Evolutionary conservation across 2,329 filamentous ascomycete genomes (phyloP).

Genomic region (Ceratocystis cubensis): DNA sequence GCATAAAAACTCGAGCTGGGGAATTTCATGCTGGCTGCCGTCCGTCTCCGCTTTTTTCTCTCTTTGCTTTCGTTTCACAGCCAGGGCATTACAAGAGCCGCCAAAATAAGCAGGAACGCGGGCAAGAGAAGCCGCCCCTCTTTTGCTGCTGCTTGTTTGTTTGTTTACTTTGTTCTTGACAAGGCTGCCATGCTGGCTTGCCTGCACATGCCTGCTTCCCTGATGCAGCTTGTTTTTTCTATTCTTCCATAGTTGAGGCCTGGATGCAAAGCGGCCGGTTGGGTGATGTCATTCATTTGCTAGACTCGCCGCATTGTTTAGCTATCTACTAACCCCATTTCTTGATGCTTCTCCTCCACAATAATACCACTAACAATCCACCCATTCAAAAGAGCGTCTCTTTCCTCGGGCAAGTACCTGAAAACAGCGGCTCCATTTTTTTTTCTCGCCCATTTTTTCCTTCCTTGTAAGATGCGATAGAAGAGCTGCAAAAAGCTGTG

Average conservation of each 20-base stretch:
- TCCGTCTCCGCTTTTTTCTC: too few relatives aligned
- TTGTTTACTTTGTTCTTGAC: background rate
- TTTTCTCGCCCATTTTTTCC: background rate
- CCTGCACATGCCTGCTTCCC: too few relatives aligned
- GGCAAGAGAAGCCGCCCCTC: background rate
- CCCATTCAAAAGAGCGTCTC: background rate
- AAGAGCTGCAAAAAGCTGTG: too few relatives aligned
- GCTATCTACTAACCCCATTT: background rate
- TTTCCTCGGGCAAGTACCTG: conserved; percentile 16
- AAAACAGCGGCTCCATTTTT: background rate
- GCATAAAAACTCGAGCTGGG: too few relatives aligned
- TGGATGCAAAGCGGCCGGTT: too few relatives aligned
- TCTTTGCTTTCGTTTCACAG: too few relatives aligned
- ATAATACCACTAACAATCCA: background rate
- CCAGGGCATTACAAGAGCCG: background rate
- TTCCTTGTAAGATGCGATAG: background rate
- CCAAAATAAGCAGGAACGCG: background rate
- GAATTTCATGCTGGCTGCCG: too few relatives aligned
- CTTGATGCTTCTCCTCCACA: background rate
- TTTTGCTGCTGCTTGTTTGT: background rate
- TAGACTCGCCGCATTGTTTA: too few relatives aligned
- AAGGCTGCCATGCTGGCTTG: too few relatives aligned
- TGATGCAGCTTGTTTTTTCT: too few relatives aligned
- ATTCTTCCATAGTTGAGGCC: too few relatives aligned
- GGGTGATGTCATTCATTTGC: too few relatives aligned